Evolutionary conservation across 2,329 filamentous ascomycete species (phyloP), one percentile per base, ranked within the genome.

Genomic region (Plectosphaerella sp.): DNA sequence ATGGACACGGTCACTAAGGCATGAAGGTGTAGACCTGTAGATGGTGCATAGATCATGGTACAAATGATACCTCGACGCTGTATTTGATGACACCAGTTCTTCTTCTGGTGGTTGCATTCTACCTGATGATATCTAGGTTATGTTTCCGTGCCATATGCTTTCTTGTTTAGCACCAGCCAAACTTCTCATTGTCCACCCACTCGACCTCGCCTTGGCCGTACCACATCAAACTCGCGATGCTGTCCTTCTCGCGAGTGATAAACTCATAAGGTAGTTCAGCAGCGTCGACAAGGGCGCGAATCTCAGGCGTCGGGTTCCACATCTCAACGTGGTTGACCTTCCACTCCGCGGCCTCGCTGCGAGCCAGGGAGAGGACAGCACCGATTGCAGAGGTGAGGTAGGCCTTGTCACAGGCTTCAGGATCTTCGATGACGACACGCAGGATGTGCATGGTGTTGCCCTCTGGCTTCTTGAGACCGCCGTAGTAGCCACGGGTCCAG

Each of bases 1-100:
- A 94, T 64, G 91, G 90, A 52, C 90, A 95, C 73, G 91, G 87
- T 51, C 91, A 96, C 75, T 94, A 81, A 66, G 67, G 37, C 50
- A 56, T 18, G 41, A 20, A 8, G 41, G 5, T 8, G 41, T 20
- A 43, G 51, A 49, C 48, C 47, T 57, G 22, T 53, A 55, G 53
- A 53, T 48, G 54, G 52, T 57, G 56, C 54, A 56, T 56, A 57
- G 55, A 57, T 50, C 12, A 49, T 48, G 52, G 49, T 56, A 53
- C 54, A 18, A 57, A 57, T 57, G 56, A 57, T 57, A 57, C 56
- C 54, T 57, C 50, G 50, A 47, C 46, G 39, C 48, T 51, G 52
- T 53, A 47, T 45, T 42, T 15, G 22, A 28, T 10, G 4, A 6
- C 43, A 9, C 41, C 47, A 14, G 28, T 46, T 52, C 11, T 33